A percentile compares a stretch with the other conserved stretches of the same genome.
These are phyloP conservation scores for Zalaria sp. DNA, from an alignment of 2,329 filamentous ascomycete species.

Conservation along the genomic window DNA sequence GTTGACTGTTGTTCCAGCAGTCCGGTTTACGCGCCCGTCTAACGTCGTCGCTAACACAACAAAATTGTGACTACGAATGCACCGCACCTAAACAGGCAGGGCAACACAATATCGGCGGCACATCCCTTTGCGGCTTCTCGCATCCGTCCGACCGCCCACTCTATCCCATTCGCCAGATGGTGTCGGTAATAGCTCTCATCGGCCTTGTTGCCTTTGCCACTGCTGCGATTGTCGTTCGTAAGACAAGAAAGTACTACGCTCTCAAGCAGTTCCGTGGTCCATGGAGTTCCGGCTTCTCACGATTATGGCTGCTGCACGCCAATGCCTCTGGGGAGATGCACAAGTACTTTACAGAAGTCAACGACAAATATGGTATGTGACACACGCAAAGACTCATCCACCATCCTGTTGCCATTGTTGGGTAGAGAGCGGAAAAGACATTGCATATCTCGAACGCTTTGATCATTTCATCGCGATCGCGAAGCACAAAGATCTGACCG, in stretches of 20 bases:
- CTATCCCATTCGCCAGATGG: conserved; percentile 1
- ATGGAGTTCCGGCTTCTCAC: conserved; percentile 21
- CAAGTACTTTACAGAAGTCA: conserved; percentile 21
- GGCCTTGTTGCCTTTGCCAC: conserved; percentile 8
- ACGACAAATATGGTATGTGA: conserved; percentile 21
- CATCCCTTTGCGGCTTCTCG: background rate
- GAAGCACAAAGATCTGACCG: too few relatives aligned
- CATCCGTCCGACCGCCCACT: conserved; percentile 1
- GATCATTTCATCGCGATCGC: too few relatives aligned
- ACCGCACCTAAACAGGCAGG: background rate
- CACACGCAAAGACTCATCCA: background rate
- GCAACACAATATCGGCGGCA: background rate
- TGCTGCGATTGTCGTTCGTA: conserved; percentile 10
- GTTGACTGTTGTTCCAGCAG: conserved; percentile 2
- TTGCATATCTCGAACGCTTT: too few relatives aligned
- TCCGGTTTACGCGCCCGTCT: conserved; percentile 3
- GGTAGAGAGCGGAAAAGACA: too few relatives aligned
- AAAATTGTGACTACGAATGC: background rate
- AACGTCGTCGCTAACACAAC: background rate
- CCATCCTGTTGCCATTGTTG: too few relatives aligned
- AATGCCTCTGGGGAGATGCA: conserved; percentile 24
- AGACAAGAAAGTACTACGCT: conserved; percentile 15
- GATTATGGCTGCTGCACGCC: conserved; percentile 23
- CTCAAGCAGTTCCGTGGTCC: conserved; percentile 23
- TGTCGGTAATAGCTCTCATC: background rate